Conservation (phyloP, 352 stramenopile genomes). For the Globisporangium parvum region DNA sequence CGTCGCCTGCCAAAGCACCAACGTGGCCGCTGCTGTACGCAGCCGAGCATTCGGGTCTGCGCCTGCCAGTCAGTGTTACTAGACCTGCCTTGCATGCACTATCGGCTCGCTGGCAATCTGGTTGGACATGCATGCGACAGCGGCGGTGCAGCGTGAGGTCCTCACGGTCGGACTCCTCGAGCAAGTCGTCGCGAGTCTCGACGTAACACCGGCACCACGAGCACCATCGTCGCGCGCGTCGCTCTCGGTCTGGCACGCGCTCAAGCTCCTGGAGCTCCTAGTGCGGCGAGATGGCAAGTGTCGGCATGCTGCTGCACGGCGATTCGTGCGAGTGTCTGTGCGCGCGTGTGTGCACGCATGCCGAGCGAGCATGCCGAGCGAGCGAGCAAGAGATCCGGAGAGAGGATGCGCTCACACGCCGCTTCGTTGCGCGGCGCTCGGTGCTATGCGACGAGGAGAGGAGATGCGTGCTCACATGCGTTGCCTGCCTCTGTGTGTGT, state of each 20-base stretch:
- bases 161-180: constrained; percentile 29
- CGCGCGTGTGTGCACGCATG: not conserved
- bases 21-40: not conserved
- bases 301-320: not conserved
- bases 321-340: no score
- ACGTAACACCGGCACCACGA: not conserved
- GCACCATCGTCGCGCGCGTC: not conserved
- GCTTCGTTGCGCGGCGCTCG: not conserved
- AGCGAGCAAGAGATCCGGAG: not conserved
- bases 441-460: not conserved
- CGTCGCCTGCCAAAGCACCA: not conserved
- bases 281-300: constrained; percentile 27
- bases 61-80: not conserved
- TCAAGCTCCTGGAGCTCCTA: constrained; percentile 45
- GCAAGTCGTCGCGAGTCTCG: constrained; percentile 28
- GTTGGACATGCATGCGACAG: constrained; percentile 2
- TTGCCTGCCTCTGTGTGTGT: not conserved
- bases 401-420: not conserved
- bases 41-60: not conserved
- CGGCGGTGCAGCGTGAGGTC: constrained; percentile 12
- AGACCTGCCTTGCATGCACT: no score
- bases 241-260: constrained; percentile 41
- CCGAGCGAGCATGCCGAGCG: no score
- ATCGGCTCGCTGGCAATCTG: not conserved
- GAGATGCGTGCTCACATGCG: not conserved